Percentiles rank a stretch among this genome's conserved stretches.
Conservation (phyloP, 371 early-diverging fungal species). For the Cokeromyces recurvatus region DNA sequence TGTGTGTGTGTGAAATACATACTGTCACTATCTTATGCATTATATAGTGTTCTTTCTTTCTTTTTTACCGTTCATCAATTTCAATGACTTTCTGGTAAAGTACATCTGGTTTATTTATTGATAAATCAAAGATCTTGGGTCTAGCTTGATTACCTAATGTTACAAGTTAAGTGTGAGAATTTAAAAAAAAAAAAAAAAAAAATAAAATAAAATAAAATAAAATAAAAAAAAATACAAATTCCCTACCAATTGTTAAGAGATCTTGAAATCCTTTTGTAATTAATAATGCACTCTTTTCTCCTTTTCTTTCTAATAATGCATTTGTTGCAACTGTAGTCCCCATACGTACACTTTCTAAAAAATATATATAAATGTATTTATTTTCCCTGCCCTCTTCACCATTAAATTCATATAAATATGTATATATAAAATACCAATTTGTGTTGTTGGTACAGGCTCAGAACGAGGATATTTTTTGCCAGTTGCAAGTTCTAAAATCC, state of each 20-base stretch:
- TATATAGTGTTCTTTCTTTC: no score
- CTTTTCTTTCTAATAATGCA: slow-evolving; percentile 86
- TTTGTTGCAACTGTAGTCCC: slow-evolving; percentile 98
- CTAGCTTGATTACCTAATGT: slow-evolving; percentile 87
- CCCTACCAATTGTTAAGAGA: slow-evolving; percentile 57
- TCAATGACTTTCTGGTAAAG: slow-evolving; percentile 86
- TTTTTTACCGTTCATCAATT: slow-evolving; percentile 83
- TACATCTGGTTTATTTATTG: slow-evolving; percentile 75
- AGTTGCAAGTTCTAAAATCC: slow-evolving; percentile 82
- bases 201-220: not conserved
- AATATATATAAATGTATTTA: no score
- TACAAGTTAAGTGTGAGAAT: not conserved
- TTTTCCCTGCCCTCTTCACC: no score
- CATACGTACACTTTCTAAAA: slow-evolving; percentile 83
- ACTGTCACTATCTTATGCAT: no score
- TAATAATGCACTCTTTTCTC: slow-evolving; percentile 81
- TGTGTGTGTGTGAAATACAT: no score
- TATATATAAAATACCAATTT: slow-evolving; percentile 47
- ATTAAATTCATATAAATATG: no score
- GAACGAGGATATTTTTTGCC: slow-evolving; percentile 67
- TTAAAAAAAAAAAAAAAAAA: not conserved
- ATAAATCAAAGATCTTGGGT: slow-evolving; percentile 91
- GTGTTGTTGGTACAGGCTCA: slow-evolving; percentile 69
- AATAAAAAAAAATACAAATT: no score
- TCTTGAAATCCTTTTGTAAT: slow-evolving; percentile 91